Percentiles rank a stretch among this genome's conserved stretches.
Evolutionary conservation across 768 basidiomycete genomes (phyloP).

Genomic region (Russula sp.): DNA sequence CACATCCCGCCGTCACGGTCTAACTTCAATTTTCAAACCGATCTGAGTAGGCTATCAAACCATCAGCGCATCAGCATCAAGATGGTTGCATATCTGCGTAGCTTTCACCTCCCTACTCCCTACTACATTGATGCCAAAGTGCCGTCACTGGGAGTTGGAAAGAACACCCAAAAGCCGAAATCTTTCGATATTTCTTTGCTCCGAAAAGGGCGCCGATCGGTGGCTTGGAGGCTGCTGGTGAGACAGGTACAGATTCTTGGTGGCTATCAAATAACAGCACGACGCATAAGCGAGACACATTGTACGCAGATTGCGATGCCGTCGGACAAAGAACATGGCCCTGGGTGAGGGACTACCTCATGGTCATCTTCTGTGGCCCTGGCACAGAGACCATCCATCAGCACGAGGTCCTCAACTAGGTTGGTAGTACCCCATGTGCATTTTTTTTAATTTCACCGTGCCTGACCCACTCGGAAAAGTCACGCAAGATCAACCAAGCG

Average conservation of each 20-base stretch:
- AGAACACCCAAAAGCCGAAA: neutral
- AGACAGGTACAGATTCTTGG: neutral
- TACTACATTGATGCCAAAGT: too few relatives aligned
- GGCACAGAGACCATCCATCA: neutral
- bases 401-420: neutral
- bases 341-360: neutral
- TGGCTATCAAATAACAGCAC: neutral
- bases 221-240: neutral
- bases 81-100: neutral
- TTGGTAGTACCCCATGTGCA: too few relatives aligned
- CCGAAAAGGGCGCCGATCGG: neutral
- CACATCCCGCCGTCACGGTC: neutral
- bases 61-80: neutral
- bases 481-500: neutral
- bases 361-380: neutral
- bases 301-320: neutral
- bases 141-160: neutral
- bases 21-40: neutral
- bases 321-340: neutral
- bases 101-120: neutral
- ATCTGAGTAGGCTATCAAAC: neutral
- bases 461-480: neutral
- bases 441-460: too few relatives aligned
- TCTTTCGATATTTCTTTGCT: neutral
- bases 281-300: neutral